Conservation (phyloP, 2,329 filamentous ascomycete species). For the Hypoxylon sp. region DNA sequence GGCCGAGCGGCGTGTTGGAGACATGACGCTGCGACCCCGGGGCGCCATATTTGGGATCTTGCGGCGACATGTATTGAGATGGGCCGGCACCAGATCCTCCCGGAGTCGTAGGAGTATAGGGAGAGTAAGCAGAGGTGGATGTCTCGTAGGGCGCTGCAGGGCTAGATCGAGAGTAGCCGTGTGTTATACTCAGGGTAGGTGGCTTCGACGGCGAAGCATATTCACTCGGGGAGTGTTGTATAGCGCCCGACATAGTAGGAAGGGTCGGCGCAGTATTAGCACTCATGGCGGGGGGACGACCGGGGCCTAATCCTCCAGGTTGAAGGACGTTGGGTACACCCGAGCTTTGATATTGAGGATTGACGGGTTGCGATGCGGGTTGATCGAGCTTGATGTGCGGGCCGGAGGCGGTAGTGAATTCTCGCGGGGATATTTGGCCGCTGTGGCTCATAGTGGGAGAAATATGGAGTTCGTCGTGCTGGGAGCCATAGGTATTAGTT, state of each 20-base stretch:
- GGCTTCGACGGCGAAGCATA: constrained; percentile 72
- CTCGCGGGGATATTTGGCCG: constrained; percentile 63
- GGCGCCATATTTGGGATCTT: constrained; percentile 69
- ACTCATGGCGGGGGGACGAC: constrained; percentile 58
- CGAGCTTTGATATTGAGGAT: constrained; percentile 60
- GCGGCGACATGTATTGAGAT: constrained; percentile 76
- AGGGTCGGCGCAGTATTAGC: constrained; percentile 63
- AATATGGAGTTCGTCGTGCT: constrained; percentile 71
- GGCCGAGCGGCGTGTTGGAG: constrained; percentile 89
- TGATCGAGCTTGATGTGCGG: constrained; percentile 69
- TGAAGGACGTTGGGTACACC: constrained; percentile 72
- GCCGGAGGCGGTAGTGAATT: constrained; percentile 59
- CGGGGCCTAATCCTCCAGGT: constrained; percentile 64
- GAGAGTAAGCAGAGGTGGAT: constrained; percentile 67
- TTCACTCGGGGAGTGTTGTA: constrained; percentile 58
- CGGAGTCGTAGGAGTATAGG: constrained; percentile 76
- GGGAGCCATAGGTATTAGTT: constrained; percentile 58
- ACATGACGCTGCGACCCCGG: constrained; percentile 73
- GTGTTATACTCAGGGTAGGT: constrained; percentile 74
- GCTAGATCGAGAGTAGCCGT: constrained; percentile 88
- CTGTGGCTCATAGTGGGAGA: constrained; percentile 62
- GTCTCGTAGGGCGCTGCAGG: constrained; percentile 75
- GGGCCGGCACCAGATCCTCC: constrained; percentile 65
- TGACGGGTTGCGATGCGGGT: constrained; percentile 56
- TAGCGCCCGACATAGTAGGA: constrained; percentile 63